phyloP scores from a whole-genome alignment of 805 yeast genomes.

The Nakazawaea wickerhamii region DNA sequence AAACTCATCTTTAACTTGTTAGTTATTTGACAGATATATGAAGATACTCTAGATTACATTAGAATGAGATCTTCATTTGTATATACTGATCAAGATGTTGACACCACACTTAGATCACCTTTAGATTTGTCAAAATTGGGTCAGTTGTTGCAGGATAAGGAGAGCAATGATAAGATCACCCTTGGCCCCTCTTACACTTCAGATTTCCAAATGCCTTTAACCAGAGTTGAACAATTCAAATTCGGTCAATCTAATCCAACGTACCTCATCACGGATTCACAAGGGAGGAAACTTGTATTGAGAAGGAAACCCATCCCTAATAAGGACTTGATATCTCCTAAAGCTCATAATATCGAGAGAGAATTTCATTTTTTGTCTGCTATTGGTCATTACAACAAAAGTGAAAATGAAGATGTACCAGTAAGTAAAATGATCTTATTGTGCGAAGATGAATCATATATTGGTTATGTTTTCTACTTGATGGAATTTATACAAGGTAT shows the following conservation, averaged over 20 bases:
- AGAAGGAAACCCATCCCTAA: conserved; percentile 53
- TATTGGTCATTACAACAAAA: conserved; percentile 23
- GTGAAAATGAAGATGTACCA: conserved; percentile 33
- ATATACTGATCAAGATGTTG: conserved; percentile 8
- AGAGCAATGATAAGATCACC: not conserved
- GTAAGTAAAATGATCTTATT: conserved; percentile 47
- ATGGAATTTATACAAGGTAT: conserved; percentile 58
- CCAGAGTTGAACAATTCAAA: conserved; percentile 41
- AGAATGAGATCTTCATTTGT: conserved; percentile 2
- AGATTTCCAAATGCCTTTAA: conserved; percentile 2
- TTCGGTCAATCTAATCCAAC: conserved; percentile 67
- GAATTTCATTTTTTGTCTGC: conserved; percentile 48
- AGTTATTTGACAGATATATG: too few species aligned
- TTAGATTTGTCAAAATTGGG: conserved; percentile 3
- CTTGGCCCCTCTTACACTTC: conserved; percentile 1
- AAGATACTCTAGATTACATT: too few species aligned
- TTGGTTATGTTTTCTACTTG: conserved; percentile 53
- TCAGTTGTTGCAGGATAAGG: not conserved
- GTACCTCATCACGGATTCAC: conserved; percentile 39
- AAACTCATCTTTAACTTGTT: too few species aligned
- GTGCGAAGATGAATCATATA: conserved; percentile 50
- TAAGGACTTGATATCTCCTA: conserved; percentile 41
- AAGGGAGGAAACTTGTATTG: conserved; percentile 38
- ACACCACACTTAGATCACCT: conserved; percentile 5
- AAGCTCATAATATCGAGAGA: conserved; percentile 60